These are phyloP conservation scores for Umbelopsis ramanniana DNA, from an alignment of 192 early-diverging fungal genomes.

Conservation along the genomic window DNA sequence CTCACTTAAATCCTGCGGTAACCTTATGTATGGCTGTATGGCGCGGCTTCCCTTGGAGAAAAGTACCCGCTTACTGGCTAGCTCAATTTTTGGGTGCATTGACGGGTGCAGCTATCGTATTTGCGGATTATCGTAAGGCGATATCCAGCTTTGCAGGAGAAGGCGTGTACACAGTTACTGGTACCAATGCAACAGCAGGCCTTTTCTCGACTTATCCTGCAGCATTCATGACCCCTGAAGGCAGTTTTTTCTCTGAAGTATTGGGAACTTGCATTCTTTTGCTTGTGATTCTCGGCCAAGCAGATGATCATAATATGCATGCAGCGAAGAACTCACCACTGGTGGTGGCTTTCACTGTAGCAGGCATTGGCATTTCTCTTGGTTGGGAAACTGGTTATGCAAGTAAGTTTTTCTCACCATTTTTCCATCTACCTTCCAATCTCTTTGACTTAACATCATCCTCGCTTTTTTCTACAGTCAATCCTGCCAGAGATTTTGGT, in stretches of 20 bases:
- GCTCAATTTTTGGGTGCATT: conserved; percentile 77
- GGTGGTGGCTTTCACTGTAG: conserved; percentile 63
- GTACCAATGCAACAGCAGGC: conserved; percentile 56
- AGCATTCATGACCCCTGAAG: conserved; percentile 53
- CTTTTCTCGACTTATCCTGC: conserved; percentile 71
- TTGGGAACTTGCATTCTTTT: conserved; percentile 71
- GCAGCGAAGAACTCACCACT: conserved; percentile 58
- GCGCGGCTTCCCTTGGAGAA: conserved; percentile 70
- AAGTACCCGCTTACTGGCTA: conserved; percentile 66
- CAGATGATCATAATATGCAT: conserved; percentile 60
- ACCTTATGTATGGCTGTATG: conserved; percentile 68
- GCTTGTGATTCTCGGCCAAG: conserved; percentile 57
- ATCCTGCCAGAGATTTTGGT: conserved; percentile 82
- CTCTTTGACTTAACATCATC: background rate
- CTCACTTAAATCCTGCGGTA: conserved; percentile 80
- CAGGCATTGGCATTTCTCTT: conserved; percentile 65
- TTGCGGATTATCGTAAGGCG: conserved; percentile 61
- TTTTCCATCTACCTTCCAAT: background rate
- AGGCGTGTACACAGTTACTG: conserved; percentile 37
- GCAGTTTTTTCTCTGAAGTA: conserved; percentile 66
- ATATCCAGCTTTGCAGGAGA: conserved; percentile 58
- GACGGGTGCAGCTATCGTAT: conserved; percentile 70
- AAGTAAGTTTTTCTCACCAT: background rate
- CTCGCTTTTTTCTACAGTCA: conserved; percentile 46
- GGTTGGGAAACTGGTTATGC: conserved; percentile 71